A percentile compares a stretch with the other conserved stretches of the same genome.
These are phyloP conservation scores for Hygrocybe coccinea DNA, from an alignment of 768 basidiomycete genomes.

Conservation along the genomic window DNA sequence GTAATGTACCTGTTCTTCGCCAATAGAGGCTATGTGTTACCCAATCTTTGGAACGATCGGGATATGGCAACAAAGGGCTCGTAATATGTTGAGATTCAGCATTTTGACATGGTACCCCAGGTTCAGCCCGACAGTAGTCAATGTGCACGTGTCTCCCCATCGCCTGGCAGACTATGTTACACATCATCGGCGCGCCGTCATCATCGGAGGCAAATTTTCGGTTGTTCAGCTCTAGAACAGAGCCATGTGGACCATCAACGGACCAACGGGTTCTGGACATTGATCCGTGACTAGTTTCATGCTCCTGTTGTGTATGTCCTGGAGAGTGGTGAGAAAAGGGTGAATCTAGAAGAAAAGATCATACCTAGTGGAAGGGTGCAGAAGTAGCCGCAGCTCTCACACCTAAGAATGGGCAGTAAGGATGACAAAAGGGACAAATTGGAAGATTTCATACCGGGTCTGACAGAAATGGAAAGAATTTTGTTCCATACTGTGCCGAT, in stretches of 20 bases:
- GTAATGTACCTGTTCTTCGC: slow-evolving; percentile 48
- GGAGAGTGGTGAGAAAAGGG: not conserved
- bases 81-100: slow-evolving; percentile 45
- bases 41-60: slow-evolving; percentile 46
- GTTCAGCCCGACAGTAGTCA: slow-evolving; percentile 47
- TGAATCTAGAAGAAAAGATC: not conserved
- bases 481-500: slow-evolving; percentile 44
- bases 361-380: slow-evolving; percentile 54
- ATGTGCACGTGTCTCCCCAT: slow-evolving; percentile 57
- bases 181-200: slow-evolving; percentile 61
- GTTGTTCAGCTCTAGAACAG: slow-evolving; percentile 49
- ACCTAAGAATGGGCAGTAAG: slow-evolving; percentile 29
- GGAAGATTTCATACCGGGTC: slow-evolving; percentile 29
- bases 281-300: slow-evolving; percentile 60
- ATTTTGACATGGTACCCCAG: slow-evolving; percentile 35
- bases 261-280: slow-evolving; percentile 58
- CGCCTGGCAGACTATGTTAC: slow-evolving; percentile 49
- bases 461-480: slow-evolving; percentile 54
- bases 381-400: slow-evolving; percentile 53
- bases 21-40: slow-evolving; percentile 53
- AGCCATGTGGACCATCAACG: slow-evolving; percentile 48
- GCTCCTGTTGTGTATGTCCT: slow-evolving; percentile 58
- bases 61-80: slow-evolving; percentile 41
- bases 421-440: not conserved
- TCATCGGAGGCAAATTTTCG: slow-evolving; percentile 50